phyloP scores from a whole-genome alignment of 2,329 filamentous ascomycete genomes.

The Taxawa tesnikishii region DNA sequence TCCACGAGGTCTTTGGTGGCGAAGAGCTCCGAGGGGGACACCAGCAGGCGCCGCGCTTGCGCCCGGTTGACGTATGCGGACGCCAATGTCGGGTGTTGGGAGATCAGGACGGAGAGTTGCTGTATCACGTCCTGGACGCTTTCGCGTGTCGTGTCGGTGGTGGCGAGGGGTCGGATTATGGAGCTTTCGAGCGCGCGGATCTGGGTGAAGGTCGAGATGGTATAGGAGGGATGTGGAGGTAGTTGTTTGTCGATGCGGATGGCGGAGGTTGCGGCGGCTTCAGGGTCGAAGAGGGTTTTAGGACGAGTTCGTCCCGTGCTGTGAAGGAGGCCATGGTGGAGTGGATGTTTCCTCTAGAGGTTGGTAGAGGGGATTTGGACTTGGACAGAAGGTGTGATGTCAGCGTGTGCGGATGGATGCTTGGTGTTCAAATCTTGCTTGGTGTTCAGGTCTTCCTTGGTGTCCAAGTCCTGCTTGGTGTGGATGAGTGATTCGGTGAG shows the following conservation, averaged over 20 bases:
- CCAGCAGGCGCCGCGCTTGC: constrained; percentile 44
- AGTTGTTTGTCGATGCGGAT: constrained; percentile 1
- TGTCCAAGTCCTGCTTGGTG: no score
- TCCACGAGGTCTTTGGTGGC: constrained; percentile 14
- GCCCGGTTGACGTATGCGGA: constrained; percentile 65
- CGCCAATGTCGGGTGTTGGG: constrained; percentile 51
- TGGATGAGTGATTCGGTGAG: no score
- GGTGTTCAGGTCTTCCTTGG: no score
- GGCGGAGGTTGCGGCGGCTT: constrained; percentile 20
- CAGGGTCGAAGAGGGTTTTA: constrained; percentile 28
- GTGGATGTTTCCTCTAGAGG: no score
- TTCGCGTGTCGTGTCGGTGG: neutral
- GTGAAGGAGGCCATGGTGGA: constrained; percentile 16
- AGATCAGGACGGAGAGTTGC: constrained; percentile 33
- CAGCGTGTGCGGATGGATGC: no score
- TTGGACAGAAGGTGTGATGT: no score
- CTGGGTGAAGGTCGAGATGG: constrained; percentile 1
- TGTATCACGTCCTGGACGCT: neutral
- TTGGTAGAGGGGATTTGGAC: no score
- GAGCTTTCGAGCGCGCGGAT: constrained; percentile 2
- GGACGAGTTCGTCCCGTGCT: constrained; percentile 23
- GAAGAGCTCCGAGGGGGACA: constrained; percentile 7
- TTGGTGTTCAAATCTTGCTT: no score
- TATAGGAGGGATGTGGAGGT: constrained; percentile 4
- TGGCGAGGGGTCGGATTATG: constrained; percentile 4